A percentile compares a stretch with the other conserved stretches of the same genome.
phyloP scores from a whole-genome alignment of 163 green algal genomes.

The Chlorella variabilis region DNA sequence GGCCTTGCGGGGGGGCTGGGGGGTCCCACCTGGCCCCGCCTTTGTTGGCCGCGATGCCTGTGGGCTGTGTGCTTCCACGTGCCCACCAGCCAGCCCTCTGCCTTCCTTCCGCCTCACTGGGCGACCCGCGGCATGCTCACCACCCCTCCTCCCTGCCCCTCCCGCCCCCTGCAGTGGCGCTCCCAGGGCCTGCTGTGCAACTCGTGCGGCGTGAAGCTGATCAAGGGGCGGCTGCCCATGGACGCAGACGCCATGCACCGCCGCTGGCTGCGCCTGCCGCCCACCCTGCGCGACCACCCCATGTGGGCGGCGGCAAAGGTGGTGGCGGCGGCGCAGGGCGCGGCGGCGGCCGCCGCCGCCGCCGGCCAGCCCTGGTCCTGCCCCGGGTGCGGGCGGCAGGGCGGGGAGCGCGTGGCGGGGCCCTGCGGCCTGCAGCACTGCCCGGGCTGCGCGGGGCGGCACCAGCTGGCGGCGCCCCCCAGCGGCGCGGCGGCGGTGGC shows the following conservation, averaged over 20 bases:
- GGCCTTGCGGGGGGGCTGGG: not conserved
- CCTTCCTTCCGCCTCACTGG: no score
- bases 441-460: not conserved
- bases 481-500: conserved; percentile 13
- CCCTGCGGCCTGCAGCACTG: conserved; percentile 31
- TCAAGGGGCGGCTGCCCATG: conserved; percentile 35
- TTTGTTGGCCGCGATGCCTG: no score
- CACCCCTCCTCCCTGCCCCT: no score
- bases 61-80: no score
- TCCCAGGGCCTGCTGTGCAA: conserved; percentile 39
- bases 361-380: conserved; percentile 21
- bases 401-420: conserved; percentile 7
- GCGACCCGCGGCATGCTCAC: not conserved
- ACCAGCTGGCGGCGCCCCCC: not conserved
- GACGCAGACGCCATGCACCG: conserved; percentile 20
- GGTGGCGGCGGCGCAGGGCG: conserved; percentile 12
- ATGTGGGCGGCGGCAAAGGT: conserved; percentile 32
- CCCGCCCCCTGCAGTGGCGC: conserved; percentile 23
- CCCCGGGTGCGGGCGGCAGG: not conserved
- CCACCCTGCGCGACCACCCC: conserved; percentile 11
- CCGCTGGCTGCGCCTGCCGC: conserved; percentile 27
- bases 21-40: not conserved
- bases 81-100: no score
- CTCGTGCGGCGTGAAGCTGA: conserved; percentile 27
- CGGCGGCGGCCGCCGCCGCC: not conserved